phyloP scores from a whole-genome alignment of 179 eudicot species.

The Beta macrorhiza region DNA sequence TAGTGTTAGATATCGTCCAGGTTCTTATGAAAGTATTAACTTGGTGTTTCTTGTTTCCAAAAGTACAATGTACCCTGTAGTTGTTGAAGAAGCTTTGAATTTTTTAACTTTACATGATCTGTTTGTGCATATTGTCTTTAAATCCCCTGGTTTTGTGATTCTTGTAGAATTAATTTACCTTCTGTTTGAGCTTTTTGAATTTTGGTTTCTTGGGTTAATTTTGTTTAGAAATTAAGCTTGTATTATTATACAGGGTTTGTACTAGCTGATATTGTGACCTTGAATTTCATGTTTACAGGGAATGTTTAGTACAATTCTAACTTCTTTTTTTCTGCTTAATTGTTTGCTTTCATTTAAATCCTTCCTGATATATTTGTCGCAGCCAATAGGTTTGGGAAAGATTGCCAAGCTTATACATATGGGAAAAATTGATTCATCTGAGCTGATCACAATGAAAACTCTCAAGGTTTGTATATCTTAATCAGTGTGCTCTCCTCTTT shows the following conservation, averaged over 20 bases:
- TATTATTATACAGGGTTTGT: background rate
- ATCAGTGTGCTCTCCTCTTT: background rate
- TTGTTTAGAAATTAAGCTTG: background rate
- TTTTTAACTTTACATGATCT: background rate
- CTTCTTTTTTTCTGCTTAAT: background rate
- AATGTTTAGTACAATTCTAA: background rate
- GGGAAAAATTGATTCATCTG: slow-evolving; percentile 91
- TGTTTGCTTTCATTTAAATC: slow-evolving; percentile 1
- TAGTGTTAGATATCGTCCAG: background rate
- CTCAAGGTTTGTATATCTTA: slow-evolving; percentile 54
- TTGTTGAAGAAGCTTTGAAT: background rate
- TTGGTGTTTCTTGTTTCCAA: background rate
- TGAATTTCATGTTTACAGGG: background rate
- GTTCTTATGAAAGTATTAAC: background rate
- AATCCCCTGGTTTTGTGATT: background rate
- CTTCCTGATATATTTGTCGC: slow-evolving; percentile 30
- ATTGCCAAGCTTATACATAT: slow-evolving; percentile 86
- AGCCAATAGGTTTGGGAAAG: slow-evolving; percentile 97
- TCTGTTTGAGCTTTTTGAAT: background rate
- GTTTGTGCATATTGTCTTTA: background rate
- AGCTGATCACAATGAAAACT: slow-evolving; percentile 93
- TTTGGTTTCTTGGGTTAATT: background rate
- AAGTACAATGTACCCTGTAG: background rate
- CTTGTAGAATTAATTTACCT: background rate
- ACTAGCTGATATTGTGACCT: background rate